Evolutionary conservation across 208 protist genomes (phyloP), one percentile per base, ranked within the genome.

Genomic region (Leishmania tropica): DNA sequence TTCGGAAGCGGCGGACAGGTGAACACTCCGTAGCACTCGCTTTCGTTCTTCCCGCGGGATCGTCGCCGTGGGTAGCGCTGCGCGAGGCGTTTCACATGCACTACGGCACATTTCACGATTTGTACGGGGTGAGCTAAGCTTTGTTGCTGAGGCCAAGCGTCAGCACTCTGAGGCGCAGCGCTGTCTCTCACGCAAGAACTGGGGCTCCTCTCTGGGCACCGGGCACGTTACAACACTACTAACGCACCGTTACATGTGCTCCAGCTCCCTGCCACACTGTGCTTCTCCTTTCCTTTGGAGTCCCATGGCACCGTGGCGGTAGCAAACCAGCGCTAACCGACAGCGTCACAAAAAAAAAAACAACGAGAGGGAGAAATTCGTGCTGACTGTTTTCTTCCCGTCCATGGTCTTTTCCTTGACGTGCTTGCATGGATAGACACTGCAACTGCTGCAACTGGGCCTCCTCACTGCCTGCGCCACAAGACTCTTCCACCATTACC

Each of bases 11-110:
- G 45, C 64, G 76, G 15, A 2, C 48, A 48, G 85, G 85, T 47
- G 60, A 75, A 8, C 76, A 90, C 60, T 92, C 92, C 1, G 84
- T 96, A 0, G 86, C 86, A 47, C 21, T 98, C 24, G 89, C 90
- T 28, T 91, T 92, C 53, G 77, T 78, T 4, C 84, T 98, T n/a
- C 89, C 86, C 6, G 78, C 79, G 6, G 85, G 81, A 6, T 83
- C 89, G 37, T 93, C 90, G 37, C 90, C 93, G 15, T 85, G 89
- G 80, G 89, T 92, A 0, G 92, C 91, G 54, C 82, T 97, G 48
- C 85, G 94, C 17, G 92, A 96, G 47, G 79, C 73, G 17, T 97
- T 97, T 83, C 72, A 87, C 42, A 78, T 97, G 3, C 83, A 84
- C 53, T 93, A 96, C 74, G 86, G 83, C 60, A 88, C 83, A 24